Conservation (phyloP, 331 rosid species). For the Pyracantha coccinea region DNA sequence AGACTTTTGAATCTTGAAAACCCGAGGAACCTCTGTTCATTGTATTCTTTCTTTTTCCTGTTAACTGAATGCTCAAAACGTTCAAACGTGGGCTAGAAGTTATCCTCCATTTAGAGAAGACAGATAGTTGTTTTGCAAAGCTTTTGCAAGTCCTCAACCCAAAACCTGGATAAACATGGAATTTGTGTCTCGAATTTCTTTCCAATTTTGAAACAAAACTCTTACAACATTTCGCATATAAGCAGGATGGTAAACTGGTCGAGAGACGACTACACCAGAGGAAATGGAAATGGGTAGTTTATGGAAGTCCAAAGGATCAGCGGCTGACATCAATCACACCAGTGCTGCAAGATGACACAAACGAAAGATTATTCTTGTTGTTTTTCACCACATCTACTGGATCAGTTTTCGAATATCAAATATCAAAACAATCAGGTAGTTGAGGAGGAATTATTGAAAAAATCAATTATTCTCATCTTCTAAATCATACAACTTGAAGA, state of each 20-base stretch:
- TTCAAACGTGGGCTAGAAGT: background rate
- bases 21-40: background rate
- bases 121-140: background rate
- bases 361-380: slow-evolving; percentile 47
- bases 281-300: slow-evolving; percentile 90
- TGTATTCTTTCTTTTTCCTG: background rate
- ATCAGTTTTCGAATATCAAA: slow-evolving; percentile 59
- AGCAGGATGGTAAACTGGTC: slow-evolving; percentile 70
- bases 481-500: background rate
- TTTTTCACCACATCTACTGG: slow-evolving; percentile 70
- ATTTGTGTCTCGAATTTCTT: background rate
- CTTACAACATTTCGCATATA: background rate
- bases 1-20: background rate
- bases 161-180: background rate
- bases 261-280: slow-evolving; percentile 81
- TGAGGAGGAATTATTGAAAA: background rate
- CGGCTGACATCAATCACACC: slow-evolving; percentile 61
- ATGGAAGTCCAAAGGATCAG: slow-evolving; percentile 73
- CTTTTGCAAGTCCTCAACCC: background rate
- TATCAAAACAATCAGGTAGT: slow-evolving; percentile 56
- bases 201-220: background rate
- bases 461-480: background rate
- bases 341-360: slow-evolving; percentile 41
- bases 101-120: background rate
- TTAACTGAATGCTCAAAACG: background rate